These are phyloP conservation scores for Rhizopogon sp. DNA, from an alignment of 768 basidiomycete species.

Conservation along the genomic window DNA sequence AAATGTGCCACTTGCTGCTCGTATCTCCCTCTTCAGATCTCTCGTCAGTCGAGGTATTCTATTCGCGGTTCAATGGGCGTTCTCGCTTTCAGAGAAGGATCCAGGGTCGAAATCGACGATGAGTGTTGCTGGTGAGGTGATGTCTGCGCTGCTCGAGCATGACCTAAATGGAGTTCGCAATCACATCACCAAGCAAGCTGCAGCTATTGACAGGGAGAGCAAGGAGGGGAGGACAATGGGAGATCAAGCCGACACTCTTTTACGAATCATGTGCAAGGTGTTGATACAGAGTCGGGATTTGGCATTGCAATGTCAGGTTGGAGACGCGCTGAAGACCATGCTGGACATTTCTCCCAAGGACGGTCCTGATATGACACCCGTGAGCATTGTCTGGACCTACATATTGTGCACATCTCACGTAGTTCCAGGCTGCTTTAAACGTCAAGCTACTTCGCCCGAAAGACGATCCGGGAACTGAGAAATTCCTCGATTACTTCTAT, in stretches of 20 bases:
- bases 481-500: slow-evolving; percentile 93
- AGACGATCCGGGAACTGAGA: slow-evolving; percentile 83
- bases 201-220: slow-evolving; percentile 64
- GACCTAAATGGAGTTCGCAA: slow-evolving; percentile 82
- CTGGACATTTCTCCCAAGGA: slow-evolving; percentile 65
- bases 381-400: slow-evolving; percentile 10
- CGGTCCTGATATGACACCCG: slow-evolving; percentile 33
- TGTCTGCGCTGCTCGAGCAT: slow-evolving; percentile 84
- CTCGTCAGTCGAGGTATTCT: slow-evolving; percentile 87
- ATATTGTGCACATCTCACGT: slow-evolving; percentile 4
- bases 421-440: slow-evolving; percentile 22
- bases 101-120: slow-evolving; percentile 52
- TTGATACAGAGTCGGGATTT: slow-evolving; percentile 78
- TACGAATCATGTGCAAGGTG: slow-evolving; percentile 70
- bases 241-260: slow-evolving; percentile 66
- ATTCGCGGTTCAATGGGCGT: slow-evolving; percentile 90
- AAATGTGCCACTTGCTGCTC: slow-evolving; percentile 86
- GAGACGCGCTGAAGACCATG: slow-evolving; percentile 80
- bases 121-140: slow-evolving; percentile 79
- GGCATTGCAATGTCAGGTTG: slow-evolving; percentile 86
- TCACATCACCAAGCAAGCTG: slow-evolving; percentile 79
- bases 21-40: slow-evolving; percentile 79
- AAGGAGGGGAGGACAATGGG: slow-evolving; percentile 49
- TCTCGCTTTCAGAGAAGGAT: slow-evolving; percentile 61
- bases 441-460: slow-evolving; percentile 55